Evolutionary conservation across 2,329 filamentous ascomycete genomes (phyloP).

Genomic region (Aspergillus clavatus): DNA sequence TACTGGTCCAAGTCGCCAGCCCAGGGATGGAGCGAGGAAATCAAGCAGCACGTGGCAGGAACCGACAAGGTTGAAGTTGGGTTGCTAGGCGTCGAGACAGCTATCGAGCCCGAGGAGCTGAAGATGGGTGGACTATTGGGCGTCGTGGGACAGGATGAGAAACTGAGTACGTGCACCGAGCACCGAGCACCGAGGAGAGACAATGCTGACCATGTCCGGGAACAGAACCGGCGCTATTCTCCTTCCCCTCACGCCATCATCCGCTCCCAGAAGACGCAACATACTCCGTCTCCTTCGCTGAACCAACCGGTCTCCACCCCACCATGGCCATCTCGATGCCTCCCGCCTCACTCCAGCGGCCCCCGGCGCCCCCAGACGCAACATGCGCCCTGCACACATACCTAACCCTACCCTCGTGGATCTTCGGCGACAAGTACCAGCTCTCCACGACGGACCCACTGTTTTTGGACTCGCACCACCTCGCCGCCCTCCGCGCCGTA

Average conservation of each 20-base stretch:
- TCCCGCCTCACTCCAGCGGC: slow-evolving; percentile 45
- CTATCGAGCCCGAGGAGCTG: slow-evolving; percentile 63
- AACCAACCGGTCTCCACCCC: slow-evolving; percentile 78
- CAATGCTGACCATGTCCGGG: slow-evolving; percentile 8
- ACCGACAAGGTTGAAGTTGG: slow-evolving; percentile 70
- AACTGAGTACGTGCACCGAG: slow-evolving; percentile 49
- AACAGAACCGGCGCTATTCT: slow-evolving; percentile 69
- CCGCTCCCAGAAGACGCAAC: slow-evolving; percentile 45
- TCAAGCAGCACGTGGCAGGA: slow-evolving; percentile 25
- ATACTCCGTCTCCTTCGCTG: slow-evolving; percentile 62
- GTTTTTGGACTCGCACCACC: slow-evolving; percentile 75
- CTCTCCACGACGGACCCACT: slow-evolving; percentile 55
- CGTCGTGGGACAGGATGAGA: slow-evolving; percentile 68
- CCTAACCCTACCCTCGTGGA: slow-evolving; percentile 70
- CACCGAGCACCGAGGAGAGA: not conserved
- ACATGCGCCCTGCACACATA: slow-evolving; percentile 72
- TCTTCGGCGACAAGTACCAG: slow-evolving; percentile 88
- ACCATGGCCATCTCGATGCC: slow-evolving; percentile 65
- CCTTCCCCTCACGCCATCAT: slow-evolving; percentile 76
- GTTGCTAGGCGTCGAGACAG: slow-evolving; percentile 61
- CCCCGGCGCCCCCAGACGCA: slow-evolving; percentile 44
- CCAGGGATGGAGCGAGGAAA: slow-evolving; percentile 46
- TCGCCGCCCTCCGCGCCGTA: slow-evolving; percentile 62
- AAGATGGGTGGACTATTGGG: slow-evolving; percentile 73
- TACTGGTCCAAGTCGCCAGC: slow-evolving; percentile 50